Evolutionary conservation across 495 filamentous ascomycete species (phyloP).

Genomic region (Penicillium pancosmium): DNA sequence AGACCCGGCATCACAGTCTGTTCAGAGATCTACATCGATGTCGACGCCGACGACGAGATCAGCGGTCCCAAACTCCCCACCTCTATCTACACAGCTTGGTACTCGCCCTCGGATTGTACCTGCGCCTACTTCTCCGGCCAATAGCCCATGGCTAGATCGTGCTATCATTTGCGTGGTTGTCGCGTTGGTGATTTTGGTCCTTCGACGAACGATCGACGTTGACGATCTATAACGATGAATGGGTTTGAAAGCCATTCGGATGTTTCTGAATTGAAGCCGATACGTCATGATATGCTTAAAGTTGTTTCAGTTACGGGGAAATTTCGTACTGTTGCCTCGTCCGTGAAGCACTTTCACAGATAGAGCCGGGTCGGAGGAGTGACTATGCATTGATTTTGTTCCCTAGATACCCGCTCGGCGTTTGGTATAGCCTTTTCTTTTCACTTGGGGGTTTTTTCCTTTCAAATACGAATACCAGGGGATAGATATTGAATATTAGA

Average conservation of each 20-base stretch:
- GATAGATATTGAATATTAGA: constrained; percentile 1
- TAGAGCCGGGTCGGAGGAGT: neutral
- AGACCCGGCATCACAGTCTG: neutral
- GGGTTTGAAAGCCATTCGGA: neutral
- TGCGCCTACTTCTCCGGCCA: constrained; percentile 21
- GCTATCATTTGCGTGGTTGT: constrained; percentile 56
- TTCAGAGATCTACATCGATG: constrained; percentile 2
- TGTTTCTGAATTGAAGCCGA: neutral
- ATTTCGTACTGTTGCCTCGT: too few relatives aligned
- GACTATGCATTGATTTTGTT: neutral
- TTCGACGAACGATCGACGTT: constrained; percentile 37
- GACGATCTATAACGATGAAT: constrained; percentile 29
- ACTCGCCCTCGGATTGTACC: neutral
- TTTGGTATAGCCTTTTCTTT: constrained; percentile 15
- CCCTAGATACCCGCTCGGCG: constrained; percentile 8
- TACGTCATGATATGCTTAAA: neutral
- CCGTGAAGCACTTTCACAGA: too few relatives aligned
- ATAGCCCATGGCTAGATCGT: constrained; percentile 57
- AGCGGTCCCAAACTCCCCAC: neutral
- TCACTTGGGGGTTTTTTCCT: neutral
- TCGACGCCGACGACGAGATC: constrained; percentile 4
- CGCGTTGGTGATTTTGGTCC: constrained; percentile 49
- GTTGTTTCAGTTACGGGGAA: too few relatives aligned
- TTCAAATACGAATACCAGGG: neutral
- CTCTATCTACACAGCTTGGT: neutral